A percentile compares a stretch with the other conserved stretches of the same genome.
phyloP scores from a whole-genome alignment of 2,329 filamentous ascomycete genomes.

The Zymoseptoria crescenta region DNA sequence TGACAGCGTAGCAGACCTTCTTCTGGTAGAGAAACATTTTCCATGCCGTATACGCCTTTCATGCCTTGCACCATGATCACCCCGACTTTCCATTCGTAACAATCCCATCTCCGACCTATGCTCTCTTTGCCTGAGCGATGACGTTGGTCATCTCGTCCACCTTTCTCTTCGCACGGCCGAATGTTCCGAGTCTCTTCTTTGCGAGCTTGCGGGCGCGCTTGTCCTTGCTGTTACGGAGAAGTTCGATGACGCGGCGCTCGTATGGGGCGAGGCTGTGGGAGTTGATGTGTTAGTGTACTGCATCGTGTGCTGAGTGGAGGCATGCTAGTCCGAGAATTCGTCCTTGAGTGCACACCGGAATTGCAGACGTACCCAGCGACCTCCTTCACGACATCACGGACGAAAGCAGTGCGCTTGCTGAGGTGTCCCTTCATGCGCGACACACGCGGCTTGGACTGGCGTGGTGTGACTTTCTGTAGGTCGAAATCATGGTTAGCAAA shows the following conservation, averaged over 20 bases:
- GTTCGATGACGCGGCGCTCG: slow-evolving; percentile 97
- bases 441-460: slow-evolving; percentile 42
- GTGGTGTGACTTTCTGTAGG: slow-evolving; percentile 44
- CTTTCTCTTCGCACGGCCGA: slow-evolving; percentile 98
- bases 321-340: neutral
- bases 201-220: slow-evolving; percentile 98
- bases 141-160: slow-evolving; percentile 97
- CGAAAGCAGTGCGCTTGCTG: slow-evolving; percentile 94
- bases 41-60: slow-evolving; percentile 10
- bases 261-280: slow-evolving; percentile 43
- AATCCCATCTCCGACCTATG: slow-evolving; percentile 52
- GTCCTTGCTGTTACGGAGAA: slow-evolving; percentile 98
- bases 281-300: slow-evolving; percentile 11
- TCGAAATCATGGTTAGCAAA: slow-evolving; percentile 17
- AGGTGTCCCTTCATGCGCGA: slow-evolving; percentile 84
- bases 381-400: slow-evolving; percentile 96
- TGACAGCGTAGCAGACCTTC: neutral
- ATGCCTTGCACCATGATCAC: slow-evolving; percentile 14
- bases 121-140: slow-evolving; percentile 89
- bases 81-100: slow-evolving; percentile 1
- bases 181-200: slow-evolving; percentile 99
- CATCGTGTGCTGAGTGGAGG: neutral
- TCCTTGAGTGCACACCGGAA: slow-evolving; percentile 23
- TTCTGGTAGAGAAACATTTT: neutral
- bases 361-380: slow-evolving; percentile 70